Evolutionary conservation across 108 stramenopile genomes (phyloP), one percentile per base, ranked within the genome.

Genomic region (Hondaea fermentalgiana): DNA sequence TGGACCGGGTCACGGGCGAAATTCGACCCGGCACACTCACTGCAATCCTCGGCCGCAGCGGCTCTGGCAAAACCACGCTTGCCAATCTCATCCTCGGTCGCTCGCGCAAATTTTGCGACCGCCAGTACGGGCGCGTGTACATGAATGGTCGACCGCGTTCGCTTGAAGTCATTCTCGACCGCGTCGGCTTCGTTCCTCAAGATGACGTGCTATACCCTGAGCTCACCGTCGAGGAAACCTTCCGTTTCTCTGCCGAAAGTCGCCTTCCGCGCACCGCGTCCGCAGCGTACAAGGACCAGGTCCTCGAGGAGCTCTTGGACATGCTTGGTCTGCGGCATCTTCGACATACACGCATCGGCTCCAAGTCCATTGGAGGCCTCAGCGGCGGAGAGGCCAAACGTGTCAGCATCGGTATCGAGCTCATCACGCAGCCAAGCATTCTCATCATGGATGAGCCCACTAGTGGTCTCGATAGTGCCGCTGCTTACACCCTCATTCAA

Each of bases 381-480:
- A 72, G 64, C n/a, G 91, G 91, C 43, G 91, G 91, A 21, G 90
- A 92, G 89, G 23, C 59, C 28, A 92, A 92, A 87, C 72, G 92
- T n/a, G 64, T 87, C 53, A 90, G 55, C 88, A 88, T 92, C 83
- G 92, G 90, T 44, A 47, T 92, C 25, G 92, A 92, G 72, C 43
- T 92, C 44, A 88, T 90, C 12, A 25, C 89, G 16, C 44, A 47
- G 55, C 91, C 91, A 4, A n/a, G 21, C 23, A 87, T 90, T n/a
- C 87, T 91, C 71, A 53, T 92, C 72, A 87, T 91, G 25, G 89
- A 89, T 28, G 91, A 92, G 91, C 91, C 91, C 8, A 95, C 94
- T 1, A 87, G 91, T 21, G 96, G 96, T 0, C 88, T 98, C 64
- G 97, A 98, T 90, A 90, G 95, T 4, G 92, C 97, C 12, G 92